Evolutionary conservation across 345 rosid species (phyloP), one percentile per base, ranked within the genome.

Genomic region (Cardamine occulta): DNA sequence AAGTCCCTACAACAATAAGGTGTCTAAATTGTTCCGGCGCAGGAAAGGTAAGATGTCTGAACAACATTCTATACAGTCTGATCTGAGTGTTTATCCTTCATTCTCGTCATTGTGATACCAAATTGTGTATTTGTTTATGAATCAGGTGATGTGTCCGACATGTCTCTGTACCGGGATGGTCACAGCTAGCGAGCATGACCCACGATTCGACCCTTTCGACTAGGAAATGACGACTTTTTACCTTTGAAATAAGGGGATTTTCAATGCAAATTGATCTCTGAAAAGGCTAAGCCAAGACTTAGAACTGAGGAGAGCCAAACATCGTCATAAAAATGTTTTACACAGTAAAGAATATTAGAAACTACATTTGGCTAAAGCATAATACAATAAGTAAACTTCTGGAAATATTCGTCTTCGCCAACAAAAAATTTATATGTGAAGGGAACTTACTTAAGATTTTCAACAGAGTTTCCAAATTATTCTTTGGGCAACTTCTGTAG

Each of bases 131-230:
- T 53, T 72, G 18, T 44, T 73, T 66, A 10, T n/a, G 21, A 63
- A 55, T 53, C 79, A 89, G 97, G 97, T 89, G 62, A 91, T 91
- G 97, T 91, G 94, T 77, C 94, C 97, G 18, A 88, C 94, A n/a
- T 91, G 97, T 84, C 86, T 91, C 37, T 91, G 97, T 79, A 91
- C 97, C 0, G 94, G 97, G 70, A 87, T 86, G 92, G 45, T 86
- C 74, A 88, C 88, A 74, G 97, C 94, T 62, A 87, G 94, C 8
- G 97, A 91, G 72, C 92, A 91, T 48, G 94, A 91, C 80, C 94
- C 88, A 0, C 85, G 97, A 26, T 84, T 91, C 42, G 91, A 91
- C 64, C 92, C 97, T 63, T 91, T 91, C 17, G 91, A 91, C 78
- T 88, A 76, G 60, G 44, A 53, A 74, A 49, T 0, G 2, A 24